Percentiles rank a stretch among this genome's conserved stretches.
These are phyloP conservation scores for Herpotrichia juniperi DNA, from an alignment of 2,329 filamentous ascomycete species.

Conservation along the genomic window DNA sequence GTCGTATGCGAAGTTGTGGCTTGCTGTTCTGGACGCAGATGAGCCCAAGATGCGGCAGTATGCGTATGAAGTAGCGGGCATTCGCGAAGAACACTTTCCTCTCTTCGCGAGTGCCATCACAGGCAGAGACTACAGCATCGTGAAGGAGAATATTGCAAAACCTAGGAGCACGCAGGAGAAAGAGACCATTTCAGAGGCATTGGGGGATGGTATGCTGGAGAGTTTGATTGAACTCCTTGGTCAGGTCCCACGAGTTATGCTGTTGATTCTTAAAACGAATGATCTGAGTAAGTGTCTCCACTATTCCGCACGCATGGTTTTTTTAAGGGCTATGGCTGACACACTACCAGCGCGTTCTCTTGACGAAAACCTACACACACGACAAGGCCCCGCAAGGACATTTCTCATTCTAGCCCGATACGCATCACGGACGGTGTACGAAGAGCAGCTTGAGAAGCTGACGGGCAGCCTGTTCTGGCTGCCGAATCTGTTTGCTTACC, in stretches of 20 bases:
- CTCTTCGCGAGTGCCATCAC: constrained; percentile 97
- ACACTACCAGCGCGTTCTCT: constrained; percentile 70
- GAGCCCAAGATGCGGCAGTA: constrained; percentile 86
- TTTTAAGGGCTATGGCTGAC: constrained; percentile 14
- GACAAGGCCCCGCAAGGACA: constrained; percentile 64
- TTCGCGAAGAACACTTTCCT: constrained; percentile 88
- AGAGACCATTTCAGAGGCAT: constrained; percentile 79
- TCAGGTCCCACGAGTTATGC: constrained; percentile 86
- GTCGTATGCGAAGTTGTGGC: constrained; percentile 95
- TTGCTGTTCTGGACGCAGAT: constrained; percentile 91
- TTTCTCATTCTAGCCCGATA: constrained; percentile 71
- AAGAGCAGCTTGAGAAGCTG: constrained; percentile 63
- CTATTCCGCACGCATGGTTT: not conserved
- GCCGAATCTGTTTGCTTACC: constrained; percentile 56
- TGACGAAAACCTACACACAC: constrained; percentile 86
- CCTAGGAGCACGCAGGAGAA: constrained; percentile 78
- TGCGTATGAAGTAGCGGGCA: constrained; percentile 84
- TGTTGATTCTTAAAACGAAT: constrained; percentile 97
- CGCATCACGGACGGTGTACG: constrained; percentile 66
- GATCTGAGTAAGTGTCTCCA: constrained; percentile 71
- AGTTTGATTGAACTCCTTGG: constrained; percentile 88
- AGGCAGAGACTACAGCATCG: constrained; percentile 83
- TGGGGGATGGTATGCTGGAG: constrained; percentile 87
- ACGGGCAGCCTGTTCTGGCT: constrained; percentile 58
- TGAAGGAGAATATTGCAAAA: constrained; percentile 64